phyloP scores from a whole-genome alignment of 2,329 filamentous ascomycete species.

The Nemania diffusa region DNA sequence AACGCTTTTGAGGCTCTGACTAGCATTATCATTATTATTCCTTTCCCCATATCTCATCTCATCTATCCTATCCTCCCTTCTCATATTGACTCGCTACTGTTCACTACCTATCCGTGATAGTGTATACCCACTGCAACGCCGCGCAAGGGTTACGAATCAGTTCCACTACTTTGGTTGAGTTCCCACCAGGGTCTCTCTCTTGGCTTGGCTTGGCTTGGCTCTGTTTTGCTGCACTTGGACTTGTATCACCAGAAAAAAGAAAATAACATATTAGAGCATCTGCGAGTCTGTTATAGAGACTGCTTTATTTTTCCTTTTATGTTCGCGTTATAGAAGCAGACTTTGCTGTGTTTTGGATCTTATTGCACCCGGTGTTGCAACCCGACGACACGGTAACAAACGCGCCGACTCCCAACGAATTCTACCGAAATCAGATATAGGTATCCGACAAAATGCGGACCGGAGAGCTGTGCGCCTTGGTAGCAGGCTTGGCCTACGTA shows the following conservation, averaged over 20 bases:
- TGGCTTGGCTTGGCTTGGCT: slow-evolving; percentile 18
- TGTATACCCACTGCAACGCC: slow-evolving; percentile 22
- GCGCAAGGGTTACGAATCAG: slow-evolving; percentile 42
- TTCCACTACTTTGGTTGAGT: slow-evolving; percentile 39
- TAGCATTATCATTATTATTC: not conserved
- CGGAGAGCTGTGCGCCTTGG: slow-evolving; percentile 42
- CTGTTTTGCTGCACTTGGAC: not conserved
- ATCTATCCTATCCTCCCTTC: not conserved
- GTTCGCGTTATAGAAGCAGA: slow-evolving; percentile 2
- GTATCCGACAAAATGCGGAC: slow-evolving; percentile 42
- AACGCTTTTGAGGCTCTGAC: not conserved
- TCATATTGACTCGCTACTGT: slow-evolving; percentile 21
- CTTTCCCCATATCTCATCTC: not conserved
- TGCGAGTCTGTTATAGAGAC: not conserved
- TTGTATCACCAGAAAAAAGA: slow-evolving; percentile 35
- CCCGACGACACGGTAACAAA: not conserved
- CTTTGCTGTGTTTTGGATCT: not conserved
- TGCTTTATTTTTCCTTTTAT: not conserved
- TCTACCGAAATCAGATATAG: slow-evolving; percentile 1
- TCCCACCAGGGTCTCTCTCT: slow-evolving; percentile 22
- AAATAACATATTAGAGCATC: slow-evolving; percentile 14
- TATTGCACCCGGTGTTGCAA: not conserved
- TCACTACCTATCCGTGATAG: slow-evolving; percentile 7
- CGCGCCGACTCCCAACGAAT: no score
- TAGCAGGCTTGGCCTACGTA: slow-evolving; percentile 44